Base-by-base conservation (phyloP, 257 asterid genomes). In the Solanum gracilifrons region DNA sequence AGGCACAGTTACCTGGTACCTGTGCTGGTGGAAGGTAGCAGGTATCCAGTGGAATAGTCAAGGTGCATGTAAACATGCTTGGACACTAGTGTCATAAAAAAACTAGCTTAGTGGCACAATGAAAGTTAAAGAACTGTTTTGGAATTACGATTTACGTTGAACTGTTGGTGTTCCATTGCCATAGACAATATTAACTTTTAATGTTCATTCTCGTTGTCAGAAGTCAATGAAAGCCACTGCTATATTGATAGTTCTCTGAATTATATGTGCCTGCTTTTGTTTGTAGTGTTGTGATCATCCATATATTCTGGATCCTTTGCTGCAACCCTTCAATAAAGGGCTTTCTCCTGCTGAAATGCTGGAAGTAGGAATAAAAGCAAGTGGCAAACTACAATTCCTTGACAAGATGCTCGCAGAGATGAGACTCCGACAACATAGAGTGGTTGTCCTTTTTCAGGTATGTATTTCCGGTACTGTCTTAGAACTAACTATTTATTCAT, bases 241-340 rank as follows among this genome's bases (percentile, higher is more conserved):
- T 46, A 80, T 46, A 80, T 31, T 80, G 41, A 48, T 29, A 80
- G 41, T 80, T 80, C 37, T 48, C 85, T 80, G 85, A 80, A 80
- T 27, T 80, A 16, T 80, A 48, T 29, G 36, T 80, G 37, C 33
- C 86, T 73, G 55, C 43, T 88, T 87, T 88, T 36, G 84, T 90
- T 87, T 87, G 87, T 91, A 97, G 99, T 96, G 97, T 87, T 97
- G 99, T 77, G 93, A 91, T 90, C 99, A 97, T 90, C 98, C 99
- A 13, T 95, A 93, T 87, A 92, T 95, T 46, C 89, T 92, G 92
- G 98, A 96, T 72, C 29, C 90, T 31, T 90, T 92, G 85, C 66
- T 91, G 60, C 95, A 92, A 91, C 86, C 88, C 83, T 91, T 94
- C 69, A 90, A 88, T 80, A 92, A 90, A 85, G 92, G 91, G 87